Evolutionary conservation across 352 stramenopile species (phyloP), one percentile per base, ranked within the genome.

Genomic region (Pythium rishiriense): DNA sequence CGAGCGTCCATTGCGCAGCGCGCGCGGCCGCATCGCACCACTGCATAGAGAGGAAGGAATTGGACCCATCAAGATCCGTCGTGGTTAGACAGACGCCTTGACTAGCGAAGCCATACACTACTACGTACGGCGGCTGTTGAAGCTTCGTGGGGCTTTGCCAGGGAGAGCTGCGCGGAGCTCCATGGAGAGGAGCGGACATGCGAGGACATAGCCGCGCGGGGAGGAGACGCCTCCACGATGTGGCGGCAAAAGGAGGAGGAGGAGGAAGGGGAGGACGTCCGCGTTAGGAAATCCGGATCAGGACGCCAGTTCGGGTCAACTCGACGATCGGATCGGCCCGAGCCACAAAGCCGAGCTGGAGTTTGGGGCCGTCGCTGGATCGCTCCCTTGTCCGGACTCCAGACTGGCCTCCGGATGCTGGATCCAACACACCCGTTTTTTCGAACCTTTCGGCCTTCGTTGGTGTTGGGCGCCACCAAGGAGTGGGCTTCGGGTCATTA

Each of bases 321-420:
- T 25, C 28, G 49, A 29, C 49, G 31, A 57, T 46, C 41, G 41
- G 37, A 46, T 46, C 14, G 41, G 19, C 25, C 41, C 14, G 14
- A 25, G 4, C 41, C 41, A 41, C 35, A 41, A 14, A 15, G 35
- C 12, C 11, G 9, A 8, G 17, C 6, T 17, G 11, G 35, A 8
- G 17, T 2, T 17, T 4, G 35, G 4, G 1, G 35, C 24, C 10
- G 52, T 59, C 52, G 52, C 54, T 47, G 37, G 35, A 48, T 58
- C 35, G 49, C 52, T 19, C 22, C 5, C 42, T 43, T n/a, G n/a
- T n/a, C n/a, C n/a, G n/a, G n/a, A n/a, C 17, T 45, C 28, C 33
- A 33, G 42, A 67, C 60, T 67, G 60, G 60, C 51, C 50, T 67
- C 49, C 51, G 19, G 60, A 61, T 57, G 39, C 31, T 55, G 39